These are phyloP conservation scores for Pseudodiploospora longispora DNA, from an alignment of 2,329 filamentous ascomycete species.

Conservation along the genomic window DNA sequence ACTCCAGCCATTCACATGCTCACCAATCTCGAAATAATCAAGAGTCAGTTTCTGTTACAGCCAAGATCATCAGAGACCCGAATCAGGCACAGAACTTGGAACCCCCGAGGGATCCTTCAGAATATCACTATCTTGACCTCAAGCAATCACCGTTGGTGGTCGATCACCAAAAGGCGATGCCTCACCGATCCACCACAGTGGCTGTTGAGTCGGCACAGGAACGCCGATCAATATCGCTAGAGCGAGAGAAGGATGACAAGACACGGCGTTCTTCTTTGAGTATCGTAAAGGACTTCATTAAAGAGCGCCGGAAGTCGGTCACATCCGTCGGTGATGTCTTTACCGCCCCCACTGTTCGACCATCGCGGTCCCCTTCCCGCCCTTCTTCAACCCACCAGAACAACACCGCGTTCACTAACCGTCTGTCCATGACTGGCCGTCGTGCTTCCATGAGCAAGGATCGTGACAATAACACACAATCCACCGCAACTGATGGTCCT, in stretches of 20 bases:
- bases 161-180: conserved; percentile 39
- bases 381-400: conserved; percentile 39
- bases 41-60: conserved; percentile 82
- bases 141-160: conserved; percentile 53
- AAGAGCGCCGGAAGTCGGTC: conserved; percentile 46
- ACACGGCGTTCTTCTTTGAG: conserved; percentile 51
- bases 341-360: conserved; percentile 15
- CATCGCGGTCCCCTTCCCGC: conserved; percentile 37
- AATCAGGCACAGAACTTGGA: conserved; percentile 35
- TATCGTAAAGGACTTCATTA: conserved; percentile 54
- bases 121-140: conserved; percentile 42
- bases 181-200: conserved; percentile 15
- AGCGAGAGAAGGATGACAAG: conserved; percentile 27
- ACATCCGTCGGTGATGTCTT: conserved; percentile 37
- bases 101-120: conserved; percentile 30
- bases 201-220: conserved; percentile 28
- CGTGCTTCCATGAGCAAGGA: conserved; percentile 45
- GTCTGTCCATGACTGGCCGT: conserved; percentile 56
- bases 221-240: conserved; percentile 26
- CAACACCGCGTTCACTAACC: conserved; percentile 39
- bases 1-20: conserved; percentile 15
- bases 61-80: conserved; percentile 68
- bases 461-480: conserved; percentile 29
- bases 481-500: conserved; percentile 34
- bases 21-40: conserved; percentile 40